Percentiles rank a stretch among this genome's conserved stretches.
Conservation (phyloP, 176 grass and related monocot species). For the Carex scoparia region DNA sequence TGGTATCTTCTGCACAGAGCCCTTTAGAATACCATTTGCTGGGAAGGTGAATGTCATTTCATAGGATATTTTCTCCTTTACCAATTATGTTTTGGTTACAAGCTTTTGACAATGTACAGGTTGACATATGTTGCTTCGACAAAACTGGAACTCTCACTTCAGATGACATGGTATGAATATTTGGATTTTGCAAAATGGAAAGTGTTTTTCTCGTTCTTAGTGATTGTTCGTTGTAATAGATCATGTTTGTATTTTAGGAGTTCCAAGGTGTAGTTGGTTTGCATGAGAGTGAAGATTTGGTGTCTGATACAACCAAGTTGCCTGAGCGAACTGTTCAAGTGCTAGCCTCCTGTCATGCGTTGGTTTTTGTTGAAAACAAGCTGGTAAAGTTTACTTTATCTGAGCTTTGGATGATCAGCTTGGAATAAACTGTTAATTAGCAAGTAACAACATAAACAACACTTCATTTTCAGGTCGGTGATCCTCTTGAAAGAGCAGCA, state of each 20-base stretch:
- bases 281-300: constrained; percentile 55
- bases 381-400: constrained; percentile 41
- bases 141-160: constrained; percentile 98
- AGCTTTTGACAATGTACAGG: constrained; percentile 45
- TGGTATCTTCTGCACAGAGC: constrained; percentile 98
- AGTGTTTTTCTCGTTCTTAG: neutral
- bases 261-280: constrained; percentile 97
- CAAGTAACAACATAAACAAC: neutral
- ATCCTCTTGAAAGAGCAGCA: constrained; percentile 98
- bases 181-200: constrained; percentile 2
- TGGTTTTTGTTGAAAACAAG: constrained; percentile 98
- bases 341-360: constrained; percentile 84
- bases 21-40: constrained; percentile 99
- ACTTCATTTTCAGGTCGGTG: constrained; percentile 62
- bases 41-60: constrained; percentile 67
- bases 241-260: constrained; percentile 54
- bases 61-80: neutral
- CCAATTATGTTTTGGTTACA: constrained; percentile 27
- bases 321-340: constrained; percentile 62
- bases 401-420: neutral
- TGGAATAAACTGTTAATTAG: neutral
- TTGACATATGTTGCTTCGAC: constrained; percentile 99
- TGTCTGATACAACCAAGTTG: constrained; percentile 74
- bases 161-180: constrained; percentile 81
- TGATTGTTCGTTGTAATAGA: neutral